Evolutionary conservation across 2,329 filamentous ascomycete species (phyloP).

Genomic region (Beauveria asiatica): DNA sequence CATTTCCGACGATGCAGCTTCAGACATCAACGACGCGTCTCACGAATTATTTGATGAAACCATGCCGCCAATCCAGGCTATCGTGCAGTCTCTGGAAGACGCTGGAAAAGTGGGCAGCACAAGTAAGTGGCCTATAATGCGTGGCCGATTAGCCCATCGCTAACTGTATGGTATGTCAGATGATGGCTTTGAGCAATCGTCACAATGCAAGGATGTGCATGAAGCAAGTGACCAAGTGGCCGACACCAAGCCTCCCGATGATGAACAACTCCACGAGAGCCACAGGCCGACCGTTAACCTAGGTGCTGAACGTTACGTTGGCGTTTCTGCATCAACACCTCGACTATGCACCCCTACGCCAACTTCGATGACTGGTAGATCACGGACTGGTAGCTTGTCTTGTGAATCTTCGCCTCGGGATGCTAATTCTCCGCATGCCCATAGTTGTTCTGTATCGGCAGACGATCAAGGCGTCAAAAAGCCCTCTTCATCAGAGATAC

Average conservation of each 20-base stretch:
- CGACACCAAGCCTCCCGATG: background rate
- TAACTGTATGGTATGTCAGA: background rate
- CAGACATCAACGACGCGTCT: background rate
- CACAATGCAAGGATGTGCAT: background rate
- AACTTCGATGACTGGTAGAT: background rate
- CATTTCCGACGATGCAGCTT: constrained; percentile 3
- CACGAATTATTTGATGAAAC: background rate
- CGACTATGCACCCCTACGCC: background rate
- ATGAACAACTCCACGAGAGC: background rate
- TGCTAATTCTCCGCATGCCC: background rate
- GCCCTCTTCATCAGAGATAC: background rate
- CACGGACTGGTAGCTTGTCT: background rate
- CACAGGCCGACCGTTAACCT: background rate
- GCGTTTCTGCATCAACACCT: background rate
- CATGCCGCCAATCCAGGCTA: background rate
- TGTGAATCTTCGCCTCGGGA: background rate
- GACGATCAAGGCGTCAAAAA: background rate
- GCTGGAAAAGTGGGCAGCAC: background rate
- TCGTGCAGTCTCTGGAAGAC: constrained; percentile 4
- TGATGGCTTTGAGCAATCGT: background rate
- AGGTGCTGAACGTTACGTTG: background rate
- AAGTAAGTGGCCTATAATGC: background rate
- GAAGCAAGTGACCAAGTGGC: background rate
- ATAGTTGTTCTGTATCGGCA: background rate
- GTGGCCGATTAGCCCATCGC: background rate